Evolutionary conservation across 306 rosid species (phyloP).

Genomic region (Cyamopsis tetragonoloba): DNA sequence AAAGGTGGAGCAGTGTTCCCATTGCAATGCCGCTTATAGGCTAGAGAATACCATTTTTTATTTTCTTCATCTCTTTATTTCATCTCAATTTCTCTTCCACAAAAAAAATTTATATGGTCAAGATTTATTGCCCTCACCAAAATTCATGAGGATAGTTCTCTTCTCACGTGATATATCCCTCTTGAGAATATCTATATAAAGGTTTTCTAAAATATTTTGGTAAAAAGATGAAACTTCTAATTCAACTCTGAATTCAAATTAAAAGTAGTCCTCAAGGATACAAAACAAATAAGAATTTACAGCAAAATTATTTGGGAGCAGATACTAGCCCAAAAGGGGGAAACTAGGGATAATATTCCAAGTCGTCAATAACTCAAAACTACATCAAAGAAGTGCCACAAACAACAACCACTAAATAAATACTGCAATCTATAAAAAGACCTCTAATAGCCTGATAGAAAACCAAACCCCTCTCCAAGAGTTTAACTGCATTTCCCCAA

Average conservation of each 20-base stretch:
- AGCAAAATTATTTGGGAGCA: conserved; percentile 25
- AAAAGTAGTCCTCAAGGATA: conserved; percentile 14
- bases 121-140: no score
- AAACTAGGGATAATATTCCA: background rate
- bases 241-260: conserved; percentile 13
- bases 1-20: no score
- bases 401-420: conserved; percentile 65
- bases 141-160: no score
- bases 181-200: background rate
- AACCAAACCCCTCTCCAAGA: conserved; percentile 84
- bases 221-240: background rate
- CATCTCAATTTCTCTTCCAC: no score
- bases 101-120: no score
- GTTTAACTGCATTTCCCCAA: conserved; percentile 66
- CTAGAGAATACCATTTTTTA: no score
- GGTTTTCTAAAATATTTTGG: background rate
- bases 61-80: no score
- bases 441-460: conserved; percentile 73
- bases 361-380: background rate
- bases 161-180: no score
- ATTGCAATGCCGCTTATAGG: no score
- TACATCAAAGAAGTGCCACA: conserved; percentile 60
- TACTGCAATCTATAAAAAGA: conserved; percentile 68
- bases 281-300: conserved; percentile 20
- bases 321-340: background rate